phyloP scores from a whole-genome alignment of 352 stramenopile species.

The Pythium scleroteichum region DNA sequence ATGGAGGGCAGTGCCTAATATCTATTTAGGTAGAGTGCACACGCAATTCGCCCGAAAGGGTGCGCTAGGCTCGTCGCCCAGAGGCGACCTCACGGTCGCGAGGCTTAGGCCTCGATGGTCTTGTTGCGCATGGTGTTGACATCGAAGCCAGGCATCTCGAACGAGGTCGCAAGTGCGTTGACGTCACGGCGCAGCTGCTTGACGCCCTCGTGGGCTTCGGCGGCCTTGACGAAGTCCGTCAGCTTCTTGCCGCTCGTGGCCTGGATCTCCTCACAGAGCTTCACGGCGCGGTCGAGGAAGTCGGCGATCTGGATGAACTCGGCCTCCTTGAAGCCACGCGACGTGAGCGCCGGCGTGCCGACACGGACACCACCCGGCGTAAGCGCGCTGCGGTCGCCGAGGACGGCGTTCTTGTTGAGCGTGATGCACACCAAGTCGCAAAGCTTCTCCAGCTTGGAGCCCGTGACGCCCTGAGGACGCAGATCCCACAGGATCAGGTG shows the following conservation, averaged over 20 bases:
- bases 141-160: slow-evolving; percentile 97
- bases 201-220: slow-evolving; percentile 84
- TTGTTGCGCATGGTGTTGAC: slow-evolving; percentile 90
- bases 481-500: slow-evolving; percentile 99
- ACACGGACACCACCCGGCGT: slow-evolving; percentile 95
- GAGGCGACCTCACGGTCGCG: slow-evolving; percentile 47
- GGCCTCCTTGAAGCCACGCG: slow-evolving; percentile 95
- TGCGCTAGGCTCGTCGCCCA: background rate
- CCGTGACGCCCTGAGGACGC: slow-evolving; percentile 93
- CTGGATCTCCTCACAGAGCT: slow-evolving; percentile 95
- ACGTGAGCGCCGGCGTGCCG: slow-evolving; percentile 96
- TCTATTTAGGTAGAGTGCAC: slow-evolving; percentile 16
- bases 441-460: slow-evolving; percentile 98
- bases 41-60: slow-evolving; percentile 14
- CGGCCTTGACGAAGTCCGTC: slow-evolving; percentile 91
- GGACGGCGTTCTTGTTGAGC: slow-evolving; percentile 99
- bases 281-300: slow-evolving; percentile 94
- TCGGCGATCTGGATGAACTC: slow-evolving; percentile 96
- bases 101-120: slow-evolving; percentile 63
- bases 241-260: slow-evolving; percentile 90
- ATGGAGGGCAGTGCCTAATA: slow-evolving; percentile 17
- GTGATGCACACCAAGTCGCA: slow-evolving; percentile 98
- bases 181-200: slow-evolving; percentile 91
- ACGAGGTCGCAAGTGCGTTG: slow-evolving; percentile 92
- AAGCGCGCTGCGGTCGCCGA: slow-evolving; percentile 95